Base-by-base conservation (phyloP, 2,329 filamentous ascomycete species). In the Penicillium sp. region DNA sequence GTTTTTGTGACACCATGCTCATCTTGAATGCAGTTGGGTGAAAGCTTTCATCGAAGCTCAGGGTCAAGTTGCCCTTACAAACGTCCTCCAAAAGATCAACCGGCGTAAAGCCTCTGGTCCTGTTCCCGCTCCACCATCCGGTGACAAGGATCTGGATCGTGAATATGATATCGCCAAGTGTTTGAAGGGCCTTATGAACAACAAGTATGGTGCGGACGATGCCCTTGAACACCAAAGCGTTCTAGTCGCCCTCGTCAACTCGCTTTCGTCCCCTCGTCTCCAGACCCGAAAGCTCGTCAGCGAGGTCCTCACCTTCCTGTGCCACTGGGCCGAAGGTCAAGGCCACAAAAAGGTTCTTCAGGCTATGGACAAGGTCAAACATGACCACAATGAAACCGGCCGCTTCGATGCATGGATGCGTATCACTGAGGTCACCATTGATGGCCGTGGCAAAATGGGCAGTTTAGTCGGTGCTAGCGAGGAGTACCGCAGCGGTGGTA, bases 331-430 rank as follows among this genome's bases (percentile, higher is more conserved):
- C 26, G 87, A 93, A 65, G 91, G 92, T 48, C 85, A 93, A 71
- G 95, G 95, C 6, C 95, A 99, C 73, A 81, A 93, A 69, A 97
- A 96, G 78, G 95, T 99, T 37, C 87, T 99, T 58, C 91, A 96
- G 79, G 92, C 93, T 40, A 87, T 98, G 82, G 95, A 99, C 74
- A 86, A 90, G 74, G 90, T 97, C 78, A 98, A 97, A 79, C 86
- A 84, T 48, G 87, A 93, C 71, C 89, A 93, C 72, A 90, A 89
- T 63, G 95, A 98, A 76, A 97, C 96, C 78, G 94, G 95, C 42
- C 88, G 95, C 1, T 99, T 99, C 73, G 95, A 99, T 77, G 89
- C 93, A 40, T 99, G 95, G 95, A 97, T 99, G 92, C 92, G 95
- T 61, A 90, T 97, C 62, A 94, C 98, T 45, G 95, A 98, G 79